Percentiles rank a stretch among this genome's conserved stretches.
Evolutionary conservation across 305 asterid genomes (phyloP).

Genomic region (Fraxinus velutina): DNA sequence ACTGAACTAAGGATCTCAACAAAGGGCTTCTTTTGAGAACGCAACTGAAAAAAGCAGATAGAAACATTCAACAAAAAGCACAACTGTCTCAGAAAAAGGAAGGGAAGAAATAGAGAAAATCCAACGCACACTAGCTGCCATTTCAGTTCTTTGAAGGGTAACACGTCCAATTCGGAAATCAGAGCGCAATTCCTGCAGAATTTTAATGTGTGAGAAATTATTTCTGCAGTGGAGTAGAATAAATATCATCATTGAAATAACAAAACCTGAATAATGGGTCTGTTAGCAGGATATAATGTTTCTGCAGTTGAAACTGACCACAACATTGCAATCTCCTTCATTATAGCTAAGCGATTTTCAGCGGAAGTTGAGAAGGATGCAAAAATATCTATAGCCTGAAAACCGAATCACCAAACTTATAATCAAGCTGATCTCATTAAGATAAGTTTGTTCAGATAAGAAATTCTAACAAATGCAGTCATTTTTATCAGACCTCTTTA

Average conservation of each 20-base stretch:
- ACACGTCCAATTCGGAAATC: slow-evolving; percentile 67
- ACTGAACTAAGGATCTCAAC: slow-evolving; percentile 76
- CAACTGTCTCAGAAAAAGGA: slow-evolving; percentile 8
- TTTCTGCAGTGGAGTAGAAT: slow-evolving; percentile 1
- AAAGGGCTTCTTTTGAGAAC: slow-evolving; percentile 57
- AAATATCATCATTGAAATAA: slow-evolving; percentile 16
- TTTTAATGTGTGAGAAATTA: slow-evolving; percentile 24
- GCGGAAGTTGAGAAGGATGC: slow-evolving; percentile 73
- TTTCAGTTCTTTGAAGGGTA: slow-evolving; percentile 40
- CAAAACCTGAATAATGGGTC: slow-evolving; percentile 69
- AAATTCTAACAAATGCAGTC: neutral
- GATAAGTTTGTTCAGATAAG: slow-evolving; percentile 9
- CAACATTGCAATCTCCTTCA: slow-evolving; percentile 67
- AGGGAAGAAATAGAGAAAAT: neutral
- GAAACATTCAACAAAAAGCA: neutral
- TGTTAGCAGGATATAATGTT: slow-evolving; percentile 63
- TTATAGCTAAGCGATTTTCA: slow-evolving; percentile 59
- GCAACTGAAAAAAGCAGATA: slow-evolving; percentile 38
- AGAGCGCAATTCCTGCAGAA: slow-evolving; percentile 46
- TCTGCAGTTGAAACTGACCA: slow-evolving; percentile 56
- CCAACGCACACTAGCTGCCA: slow-evolving; percentile 40
- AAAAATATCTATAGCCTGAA: slow-evolving; percentile 88
- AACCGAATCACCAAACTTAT: slow-evolving; percentile 23
- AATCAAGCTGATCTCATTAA: slow-evolving; percentile 17
- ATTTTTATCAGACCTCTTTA: slow-evolving; percentile 59